A percentile compares a stretch with the other conserved stretches of the same genome.
Conservation (phyloP, 495 filamentous ascomycete genomes). For the Xylona heveae region DNA sequence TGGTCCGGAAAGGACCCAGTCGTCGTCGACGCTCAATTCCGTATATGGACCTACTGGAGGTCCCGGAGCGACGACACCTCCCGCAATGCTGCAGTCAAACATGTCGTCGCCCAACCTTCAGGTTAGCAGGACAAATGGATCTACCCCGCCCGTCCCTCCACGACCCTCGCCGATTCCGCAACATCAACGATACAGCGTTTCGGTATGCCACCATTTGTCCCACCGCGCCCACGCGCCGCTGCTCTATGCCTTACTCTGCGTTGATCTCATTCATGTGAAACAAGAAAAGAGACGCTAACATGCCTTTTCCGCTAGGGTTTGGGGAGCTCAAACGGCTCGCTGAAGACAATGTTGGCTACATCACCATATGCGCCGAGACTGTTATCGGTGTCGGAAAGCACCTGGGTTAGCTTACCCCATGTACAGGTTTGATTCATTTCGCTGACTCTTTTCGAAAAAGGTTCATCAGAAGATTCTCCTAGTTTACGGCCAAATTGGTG, state of each 20-base stretch:
- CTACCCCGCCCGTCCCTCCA: slow-evolving; percentile 8
- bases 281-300: slow-evolving; percentile 27
- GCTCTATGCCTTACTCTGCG: neutral
- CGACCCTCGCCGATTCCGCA: slow-evolving; percentile 13
- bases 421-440: slow-evolving; percentile 2
- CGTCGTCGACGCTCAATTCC: slow-evolving; percentile 42
- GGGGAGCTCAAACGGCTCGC: slow-evolving; percentile 21
- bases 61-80: slow-evolving; percentile 34
- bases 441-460: slow-evolving; percentile 21
- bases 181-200: slow-evolving; percentile 18
- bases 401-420: slow-evolving; percentile 40
- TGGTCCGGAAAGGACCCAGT: slow-evolving; percentile 30
- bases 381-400: slow-evolving; percentile 52
- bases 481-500: slow-evolving; percentile 58
- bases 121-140: slow-evolving; percentile 5
- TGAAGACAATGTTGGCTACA: slow-evolving; percentile 28
- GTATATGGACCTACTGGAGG: slow-evolving; percentile 33
- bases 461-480: slow-evolving; percentile 79
- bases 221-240: neutral
- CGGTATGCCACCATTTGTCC: slow-evolving; percentile 8
- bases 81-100: slow-evolving; percentile 35
- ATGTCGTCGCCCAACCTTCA: slow-evolving; percentile 30
- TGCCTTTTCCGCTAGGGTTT: slow-evolving; percentile 21
- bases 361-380: slow-evolving; percentile 66
- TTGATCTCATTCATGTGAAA: too few species aligned